phyloP scores from a whole-genome alignment of 1,284 basidiomycete species.

The Naganishia sp. region DNA sequence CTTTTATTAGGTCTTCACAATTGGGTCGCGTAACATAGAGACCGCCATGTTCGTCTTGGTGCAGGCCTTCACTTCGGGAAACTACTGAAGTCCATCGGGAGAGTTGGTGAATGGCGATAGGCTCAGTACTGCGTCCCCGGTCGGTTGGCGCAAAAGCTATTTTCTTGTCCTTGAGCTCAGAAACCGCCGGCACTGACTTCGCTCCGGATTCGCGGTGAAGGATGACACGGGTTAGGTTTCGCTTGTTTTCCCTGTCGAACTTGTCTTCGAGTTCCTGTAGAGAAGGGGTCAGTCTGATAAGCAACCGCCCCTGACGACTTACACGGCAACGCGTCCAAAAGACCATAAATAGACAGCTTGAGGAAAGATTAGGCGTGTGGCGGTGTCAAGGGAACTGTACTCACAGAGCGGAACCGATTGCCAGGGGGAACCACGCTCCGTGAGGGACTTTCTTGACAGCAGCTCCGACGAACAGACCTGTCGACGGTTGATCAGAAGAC shows the following conservation, averaged over 20 bases:
- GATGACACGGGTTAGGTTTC: slow-evolving; percentile 62
- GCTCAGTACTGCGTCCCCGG: background rate
- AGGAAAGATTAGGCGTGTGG: background rate
- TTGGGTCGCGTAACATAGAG: slow-evolving; percentile 20
- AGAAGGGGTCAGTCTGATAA: background rate
- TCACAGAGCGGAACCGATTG: slow-evolving; percentile 60
- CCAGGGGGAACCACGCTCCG: slow-evolving; percentile 66
- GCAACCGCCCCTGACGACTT: slow-evolving; percentile 19
- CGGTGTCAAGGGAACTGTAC: slow-evolving; percentile 33
- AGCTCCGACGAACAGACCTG: slow-evolving; percentile 64
- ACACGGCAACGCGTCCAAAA: slow-evolving; percentile 67
- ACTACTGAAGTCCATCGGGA: background rate
- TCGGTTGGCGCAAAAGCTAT: slow-evolving; percentile 1
- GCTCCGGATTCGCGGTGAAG: slow-evolving; percentile 21
- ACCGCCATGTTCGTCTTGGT: slow-evolving; percentile 16
- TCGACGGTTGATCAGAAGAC: background rate
- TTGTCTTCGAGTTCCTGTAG: slow-evolving; percentile 61
- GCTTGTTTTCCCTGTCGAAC: slow-evolving; percentile 62
- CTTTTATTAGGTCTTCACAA: slow-evolving; percentile 43
- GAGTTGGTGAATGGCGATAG: background rate
- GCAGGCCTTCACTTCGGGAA: background rate
- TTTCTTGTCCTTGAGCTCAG: background rate
- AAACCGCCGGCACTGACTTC: background rate
- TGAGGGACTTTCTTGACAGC: slow-evolving; percentile 63
- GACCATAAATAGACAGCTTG: slow-evolving; percentile 58